Evolutionary conservation across 441 rosid species (phyloP).

Genomic region (Populus hybrid): DNA sequence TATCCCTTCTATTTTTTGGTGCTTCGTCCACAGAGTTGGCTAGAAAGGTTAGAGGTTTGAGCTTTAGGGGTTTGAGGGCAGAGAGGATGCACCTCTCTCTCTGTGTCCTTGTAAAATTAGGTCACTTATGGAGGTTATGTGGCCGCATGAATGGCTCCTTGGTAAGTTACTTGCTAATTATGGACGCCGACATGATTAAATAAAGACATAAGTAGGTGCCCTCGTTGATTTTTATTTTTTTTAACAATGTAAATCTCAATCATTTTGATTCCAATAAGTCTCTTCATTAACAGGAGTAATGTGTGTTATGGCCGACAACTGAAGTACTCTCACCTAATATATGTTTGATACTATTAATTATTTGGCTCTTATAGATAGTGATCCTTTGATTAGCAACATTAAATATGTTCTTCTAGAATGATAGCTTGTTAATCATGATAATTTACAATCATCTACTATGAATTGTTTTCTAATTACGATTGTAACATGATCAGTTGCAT

Average conservation of each 20-base stretch:
- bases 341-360: background rate
- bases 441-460: too few species aligned
- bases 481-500: background rate
- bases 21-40: too few species aligned
- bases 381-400: too few species aligned
- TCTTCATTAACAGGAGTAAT: background rate
- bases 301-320: slow-evolving; percentile 5
- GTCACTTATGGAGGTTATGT: background rate
- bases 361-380: background rate
- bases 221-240: background rate
- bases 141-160: slow-evolving; percentile 20
- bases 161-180: slow-evolving; percentile 8
- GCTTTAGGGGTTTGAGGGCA: background rate
- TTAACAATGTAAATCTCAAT: background rate
- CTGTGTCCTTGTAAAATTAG: background rate
- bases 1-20: too few species aligned
- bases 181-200: slow-evolving; percentile 35
- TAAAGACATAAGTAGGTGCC: background rate
- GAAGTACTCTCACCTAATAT: background rate
- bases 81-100: slow-evolving; percentile 2
- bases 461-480: background rate
- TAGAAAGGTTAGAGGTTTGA: too few species aligned
- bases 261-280: background rate
- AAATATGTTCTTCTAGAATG: too few species aligned
- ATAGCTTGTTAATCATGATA: background rate